Evolutionary conservation across 2,329 filamentous ascomycete species (phyloP), one percentile per base, ranked within the genome.

Genomic region (Atkinsonella texensis): DNA sequence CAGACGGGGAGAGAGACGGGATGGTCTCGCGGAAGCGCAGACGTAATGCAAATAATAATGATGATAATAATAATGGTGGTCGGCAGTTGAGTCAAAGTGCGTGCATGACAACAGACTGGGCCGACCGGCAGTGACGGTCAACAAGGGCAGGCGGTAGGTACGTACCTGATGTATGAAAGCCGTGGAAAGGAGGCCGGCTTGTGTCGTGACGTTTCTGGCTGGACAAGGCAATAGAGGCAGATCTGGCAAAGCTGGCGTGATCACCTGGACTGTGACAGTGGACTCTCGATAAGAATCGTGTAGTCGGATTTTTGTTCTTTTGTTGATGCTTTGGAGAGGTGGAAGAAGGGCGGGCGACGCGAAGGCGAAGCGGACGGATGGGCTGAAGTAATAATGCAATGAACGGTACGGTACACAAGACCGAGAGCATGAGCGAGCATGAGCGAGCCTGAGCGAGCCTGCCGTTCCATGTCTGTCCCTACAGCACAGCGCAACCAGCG

Each of bases 261-360:
- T 69, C 68, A 74, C 75, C 76, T 44, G 70, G 72, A 75, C 77
- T 77, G 77, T 77, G 77, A 80, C 76, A 73, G 70, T 69, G 72
- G 72, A 76, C 72, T 77, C 76, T 77, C 69, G 67, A 68, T 72
- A 63, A 63, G 68, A 73, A 70, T 69, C 65, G 67, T 72, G 67
- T 67, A 72, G 71, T 71, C 74, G 73, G 68, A 66, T 68, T 71
- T 70, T 54, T 62, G 64, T 69, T 70, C 66, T 71, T 71, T 74
- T 68, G n/a, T 68, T 75, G 70, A 73, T 75, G 70, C 66, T 72
- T 72, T 70, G 54, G 55, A 62, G 62, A 65, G 63, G 62, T 63
- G 57, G 62, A 66, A 64, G 53, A 58, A 62, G 59, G 60, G 67
- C 63, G 66, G 65, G 65, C 65, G 60, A 57, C 55, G 59, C 56